Base-by-base conservation (phyloP, 805 yeast genomes). In the Candida tammaniensis region DNA sequence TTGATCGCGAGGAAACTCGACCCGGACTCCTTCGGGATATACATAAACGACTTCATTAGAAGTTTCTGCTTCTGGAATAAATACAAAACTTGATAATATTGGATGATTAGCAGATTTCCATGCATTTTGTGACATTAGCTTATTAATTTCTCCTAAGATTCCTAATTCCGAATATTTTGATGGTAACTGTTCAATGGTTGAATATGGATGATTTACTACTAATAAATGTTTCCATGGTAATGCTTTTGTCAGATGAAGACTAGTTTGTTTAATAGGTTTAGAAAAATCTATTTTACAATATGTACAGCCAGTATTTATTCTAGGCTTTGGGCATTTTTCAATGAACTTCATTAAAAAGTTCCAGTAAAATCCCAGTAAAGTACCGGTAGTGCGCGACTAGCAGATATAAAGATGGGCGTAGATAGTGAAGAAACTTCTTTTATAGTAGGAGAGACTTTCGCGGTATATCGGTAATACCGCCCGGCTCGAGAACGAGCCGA, bases 271-370 rank as follows among this genome's bases (percentile, higher is more conserved):
- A 21, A 41, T 43, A 2, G 79, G 63, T 19, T 47, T 45, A 0
- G 59, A 56, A 9, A 45, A 30, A 11, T 24, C 12, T 3, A 50
- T 22, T 26, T 54, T 47, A 45, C 88, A 82, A 40, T 52, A 59
- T 0, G 86, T 80, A 48, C 86, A 80, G 1, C 84, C 84, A 0
- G 83, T 76, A 40, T 78, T 81, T 30, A 54, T 57, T 6, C 29
- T 40, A 1, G 84, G 82, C 7, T 51, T 48, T 0, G 84, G 83
- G 44, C 83, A 78, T 13, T 39, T 40, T n/a, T 47, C 48, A n/a
- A 47, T 38, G 23, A 48, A n/a, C n/a, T n/a, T n/a, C n/a, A n/a
- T n/a, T n/a, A n/a, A n/a, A n/a, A n/a, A n/a, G n/a, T n/a, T n/a
- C n/a, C n/a, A n/a, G n/a, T n/a, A n/a, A n/a, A n/a, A n/a, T n/a